Conservation (phyloP, 805 yeast species). For the Hagleromyces aurorensis region DNA sequence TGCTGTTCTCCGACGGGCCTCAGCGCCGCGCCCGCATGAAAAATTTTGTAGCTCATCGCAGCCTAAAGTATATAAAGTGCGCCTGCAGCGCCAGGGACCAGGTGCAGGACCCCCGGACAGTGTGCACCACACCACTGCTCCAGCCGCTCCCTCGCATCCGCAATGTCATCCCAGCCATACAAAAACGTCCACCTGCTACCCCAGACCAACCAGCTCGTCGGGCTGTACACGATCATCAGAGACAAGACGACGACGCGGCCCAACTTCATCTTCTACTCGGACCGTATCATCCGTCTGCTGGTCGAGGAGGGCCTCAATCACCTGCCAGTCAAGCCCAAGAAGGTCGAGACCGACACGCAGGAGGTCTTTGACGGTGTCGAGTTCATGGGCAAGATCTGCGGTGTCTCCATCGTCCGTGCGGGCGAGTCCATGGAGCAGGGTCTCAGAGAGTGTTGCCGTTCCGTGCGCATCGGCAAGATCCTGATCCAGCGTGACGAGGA, state of each 20-base stretch:
- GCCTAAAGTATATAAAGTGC: no score
- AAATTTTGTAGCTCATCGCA: no score
- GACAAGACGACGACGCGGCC: constrained; percentile 73
- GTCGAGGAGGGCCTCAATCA: constrained; percentile 96
- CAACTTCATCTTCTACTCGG: constrained; percentile 92
- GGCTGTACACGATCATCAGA: constrained; percentile 86
- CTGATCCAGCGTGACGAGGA: constrained; percentile 97
- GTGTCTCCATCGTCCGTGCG: constrained; percentile 96
- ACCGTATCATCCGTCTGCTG: constrained; percentile 83
- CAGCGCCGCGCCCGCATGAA: no score
- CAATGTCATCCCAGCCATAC: constrained; percentile 30
- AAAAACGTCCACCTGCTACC: constrained; percentile 59
- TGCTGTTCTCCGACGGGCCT: no score
- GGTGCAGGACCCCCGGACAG: no score
- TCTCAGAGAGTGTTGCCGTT: constrained; percentile 90
- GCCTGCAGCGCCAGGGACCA: no score
- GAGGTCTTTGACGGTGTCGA: constrained; percentile 64
- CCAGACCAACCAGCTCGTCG: constrained; percentile 83
- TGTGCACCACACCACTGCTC: no score
- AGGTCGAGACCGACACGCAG: constrained; percentile 72
- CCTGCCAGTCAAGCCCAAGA: constrained; percentile 69
- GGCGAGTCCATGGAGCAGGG: constrained; percentile 99
- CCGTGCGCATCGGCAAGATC: constrained; percentile 94
- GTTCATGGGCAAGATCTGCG: constrained; percentile 90
- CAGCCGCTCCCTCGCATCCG: not conserved